Percentiles rank a stretch among this genome's conserved stretches.
phyloP scores from a whole-genome alignment of 2,329 filamentous ascomycete genomes.

The Cladosporium sphaerospermum region DNA sequence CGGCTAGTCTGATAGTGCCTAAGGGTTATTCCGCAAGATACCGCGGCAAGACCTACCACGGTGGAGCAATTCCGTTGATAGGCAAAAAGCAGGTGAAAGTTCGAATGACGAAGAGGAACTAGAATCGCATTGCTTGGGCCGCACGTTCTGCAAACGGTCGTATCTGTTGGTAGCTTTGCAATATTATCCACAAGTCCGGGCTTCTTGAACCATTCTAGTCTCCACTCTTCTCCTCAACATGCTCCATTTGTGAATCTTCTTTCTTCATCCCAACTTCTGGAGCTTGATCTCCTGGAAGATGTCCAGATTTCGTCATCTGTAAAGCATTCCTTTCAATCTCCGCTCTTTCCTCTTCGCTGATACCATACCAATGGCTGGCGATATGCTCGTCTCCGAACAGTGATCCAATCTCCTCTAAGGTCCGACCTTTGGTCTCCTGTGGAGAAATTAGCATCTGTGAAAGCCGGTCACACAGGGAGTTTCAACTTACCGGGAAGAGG shows the following conservation, averaged over 20 bases:
- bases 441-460: background rate
- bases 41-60: background rate
- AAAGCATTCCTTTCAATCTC: constrained; percentile 18
- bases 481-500: constrained; percentile 11
- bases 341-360: constrained; percentile 18
- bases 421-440: constrained; percentile 27
- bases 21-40: constrained; percentile 3
- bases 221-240: background rate
- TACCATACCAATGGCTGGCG: constrained; percentile 20
- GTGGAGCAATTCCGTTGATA: background rate
- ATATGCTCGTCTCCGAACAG: constrained; percentile 26
- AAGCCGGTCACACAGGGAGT: background rate
- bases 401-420: constrained; percentile 31
- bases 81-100: too few species aligned
- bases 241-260: background rate
- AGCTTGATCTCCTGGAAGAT: background rate
- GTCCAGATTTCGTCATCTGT: constrained; percentile 14
- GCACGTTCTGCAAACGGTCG: too few species aligned
- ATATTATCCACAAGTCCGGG: too few species aligned
- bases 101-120: too few species aligned
- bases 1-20: background rate
- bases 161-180: too few species aligned
- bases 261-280: background rate
- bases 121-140: too few species aligned
- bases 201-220: too few species aligned